These are phyloP conservation scores for Trypanosoma scelopori DNA, from an alignment of 208 protist species.

Conservation along the genomic window DNA sequence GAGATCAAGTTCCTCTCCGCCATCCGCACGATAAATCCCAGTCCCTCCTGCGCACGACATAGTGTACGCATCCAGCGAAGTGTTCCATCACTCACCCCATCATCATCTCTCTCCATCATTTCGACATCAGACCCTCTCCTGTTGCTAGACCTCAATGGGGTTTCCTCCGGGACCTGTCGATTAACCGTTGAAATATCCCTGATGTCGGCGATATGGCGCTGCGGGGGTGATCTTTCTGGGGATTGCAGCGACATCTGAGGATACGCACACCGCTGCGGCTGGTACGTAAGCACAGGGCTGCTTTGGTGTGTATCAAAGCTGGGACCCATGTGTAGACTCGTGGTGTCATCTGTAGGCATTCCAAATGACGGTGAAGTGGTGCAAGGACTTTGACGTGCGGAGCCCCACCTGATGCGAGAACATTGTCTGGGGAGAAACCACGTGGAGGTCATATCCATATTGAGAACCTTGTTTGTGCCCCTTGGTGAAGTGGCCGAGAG, in stretches of 20 bases:
- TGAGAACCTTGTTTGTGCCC: constrained; percentile 4
- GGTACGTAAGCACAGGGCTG: not conserved
- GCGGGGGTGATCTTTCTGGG: not conserved
- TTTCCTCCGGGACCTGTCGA: too few species aligned
- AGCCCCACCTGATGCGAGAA: not conserved
- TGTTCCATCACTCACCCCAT: not conserved
- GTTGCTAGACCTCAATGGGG: not conserved
- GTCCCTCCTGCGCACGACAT: not conserved
- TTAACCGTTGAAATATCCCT: too few species aligned
- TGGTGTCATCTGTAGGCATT: not conserved
- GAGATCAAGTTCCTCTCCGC: constrained; percentile 52
- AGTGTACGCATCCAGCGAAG: not conserved
- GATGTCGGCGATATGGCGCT: too few species aligned
- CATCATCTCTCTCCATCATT: not conserved
- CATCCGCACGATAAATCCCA: constrained; percentile 39
- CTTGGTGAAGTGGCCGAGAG: not conserved
- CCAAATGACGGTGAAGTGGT: not conserved
- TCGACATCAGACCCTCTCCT: not conserved
- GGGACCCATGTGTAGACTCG: not conserved
- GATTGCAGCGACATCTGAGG: not conserved
- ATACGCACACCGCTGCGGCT: not conserved
- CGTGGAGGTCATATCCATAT: constrained; percentile 30
- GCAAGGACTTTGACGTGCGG: not conserved
- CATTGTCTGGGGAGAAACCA: constrained; percentile 13
- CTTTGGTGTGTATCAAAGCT: not conserved